These are phyloP conservation scores for Neofusicoccum sp. DNA, from an alignment of 2,329 filamentous ascomycete species.

Conservation along the genomic window DNA sequence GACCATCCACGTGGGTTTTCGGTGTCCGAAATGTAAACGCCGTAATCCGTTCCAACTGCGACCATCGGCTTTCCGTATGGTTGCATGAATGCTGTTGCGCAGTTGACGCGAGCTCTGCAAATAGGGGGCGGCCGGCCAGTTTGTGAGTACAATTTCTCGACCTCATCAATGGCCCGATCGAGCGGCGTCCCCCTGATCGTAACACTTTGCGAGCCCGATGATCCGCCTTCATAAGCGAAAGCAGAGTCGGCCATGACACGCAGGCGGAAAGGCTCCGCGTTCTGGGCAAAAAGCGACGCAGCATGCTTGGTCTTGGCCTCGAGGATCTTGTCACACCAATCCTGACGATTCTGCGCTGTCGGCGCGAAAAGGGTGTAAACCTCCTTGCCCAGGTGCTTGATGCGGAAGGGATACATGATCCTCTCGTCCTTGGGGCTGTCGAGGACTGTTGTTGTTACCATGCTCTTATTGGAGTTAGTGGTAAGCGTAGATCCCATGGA, in stretches of 20 bases:
- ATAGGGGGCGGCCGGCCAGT: slow-evolving; percentile 73
- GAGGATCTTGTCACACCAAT: slow-evolving; percentile 93
- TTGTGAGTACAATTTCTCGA: slow-evolving; percentile 72
- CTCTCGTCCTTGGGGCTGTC: slow-evolving; percentile 67
- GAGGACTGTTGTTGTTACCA: slow-evolving; percentile 51
- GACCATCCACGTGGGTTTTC: slow-evolving; percentile 89
- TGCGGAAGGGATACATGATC: slow-evolving; percentile 88
- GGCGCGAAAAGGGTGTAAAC: slow-evolving; percentile 89
- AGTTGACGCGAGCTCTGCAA: slow-evolving; percentile 86
- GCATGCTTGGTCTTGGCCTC: slow-evolving; percentile 95
- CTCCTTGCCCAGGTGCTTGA: slow-evolving; percentile 94
- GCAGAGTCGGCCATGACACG: slow-evolving; percentile 90
- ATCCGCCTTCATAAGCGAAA: slow-evolving; percentile 76
- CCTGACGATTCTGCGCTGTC: slow-evolving; percentile 71
- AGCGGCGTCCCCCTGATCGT: slow-evolving; percentile 88
- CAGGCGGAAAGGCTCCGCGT: slow-evolving; percentile 92
- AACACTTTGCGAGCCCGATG: slow-evolving; percentile 60
- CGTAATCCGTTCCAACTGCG: slow-evolving; percentile 92
- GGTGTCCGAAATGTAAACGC: slow-evolving; percentile 86
- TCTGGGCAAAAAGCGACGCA: slow-evolving; percentile 83
- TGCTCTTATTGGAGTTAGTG: slow-evolving; percentile 47
- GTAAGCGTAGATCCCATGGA: slow-evolving; percentile 55
- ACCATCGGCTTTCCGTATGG: slow-evolving; percentile 84
- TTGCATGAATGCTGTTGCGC: slow-evolving; percentile 83
- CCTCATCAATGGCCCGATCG: slow-evolving; percentile 85